Evolutionary conservation across 495 filamentous ascomycete species (phyloP).

Genomic region (Penicillium desertorum): DNA sequence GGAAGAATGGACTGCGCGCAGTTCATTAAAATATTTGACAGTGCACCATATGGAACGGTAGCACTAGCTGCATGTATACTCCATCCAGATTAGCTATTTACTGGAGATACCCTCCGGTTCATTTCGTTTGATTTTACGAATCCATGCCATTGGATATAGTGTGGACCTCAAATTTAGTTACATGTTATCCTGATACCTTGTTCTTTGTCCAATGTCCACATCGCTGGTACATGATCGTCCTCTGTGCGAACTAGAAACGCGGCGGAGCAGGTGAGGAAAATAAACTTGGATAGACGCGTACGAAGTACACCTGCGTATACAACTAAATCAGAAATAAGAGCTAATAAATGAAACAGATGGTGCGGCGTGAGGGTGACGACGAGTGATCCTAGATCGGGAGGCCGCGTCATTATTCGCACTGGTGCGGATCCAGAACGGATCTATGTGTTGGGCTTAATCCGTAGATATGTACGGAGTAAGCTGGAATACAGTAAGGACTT

Average conservation of each 20-base stretch:
- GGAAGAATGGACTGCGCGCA: no score
- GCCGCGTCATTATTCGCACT: conserved; percentile 8
- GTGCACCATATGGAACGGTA: no score
- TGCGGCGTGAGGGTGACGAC: conserved; percentile 1
- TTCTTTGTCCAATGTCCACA: neutral
- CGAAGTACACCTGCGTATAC: neutral
- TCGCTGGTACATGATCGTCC: neutral
- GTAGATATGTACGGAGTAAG: neutral
- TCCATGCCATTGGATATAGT: conserved; percentile 3
- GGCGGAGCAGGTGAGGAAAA: neutral
- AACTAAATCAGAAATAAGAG: neutral
- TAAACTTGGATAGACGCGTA: neutral
- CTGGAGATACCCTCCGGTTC: neutral
- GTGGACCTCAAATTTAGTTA: neutral
- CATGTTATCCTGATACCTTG: neutral
- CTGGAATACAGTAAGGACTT: neutral
- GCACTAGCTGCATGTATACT: no score
- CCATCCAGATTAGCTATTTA: no score
- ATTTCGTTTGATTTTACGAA: neutral
- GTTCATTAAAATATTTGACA: no score
- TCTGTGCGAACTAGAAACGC: neutral
- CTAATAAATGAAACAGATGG: neutral
- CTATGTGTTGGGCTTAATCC: neutral
- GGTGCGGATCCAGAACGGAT: neutral
- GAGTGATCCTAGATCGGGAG: neutral